These are phyloP conservation scores for Pholiota microspora DNA, from an alignment of 768 basidiomycete species.

Conservation along the genomic window DNA sequence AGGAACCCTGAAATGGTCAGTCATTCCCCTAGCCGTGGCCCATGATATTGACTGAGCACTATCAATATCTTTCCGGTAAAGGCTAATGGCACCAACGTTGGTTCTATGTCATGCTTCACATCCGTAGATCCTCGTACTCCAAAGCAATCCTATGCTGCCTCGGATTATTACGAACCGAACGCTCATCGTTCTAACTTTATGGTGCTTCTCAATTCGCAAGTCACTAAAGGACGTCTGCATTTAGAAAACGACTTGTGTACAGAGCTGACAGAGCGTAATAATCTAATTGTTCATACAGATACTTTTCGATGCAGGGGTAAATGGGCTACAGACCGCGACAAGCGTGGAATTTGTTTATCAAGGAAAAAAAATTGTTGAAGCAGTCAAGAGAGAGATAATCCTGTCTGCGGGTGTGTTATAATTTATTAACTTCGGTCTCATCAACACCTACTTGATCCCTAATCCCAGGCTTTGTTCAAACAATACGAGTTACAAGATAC, in stretches of 20 bases:
- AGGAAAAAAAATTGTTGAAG: neutral
- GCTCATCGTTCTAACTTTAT: conserved; percentile 3
- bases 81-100: conserved; percentile 7
- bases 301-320: neutral
- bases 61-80: no score
- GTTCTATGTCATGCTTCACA: conserved; percentile 6
- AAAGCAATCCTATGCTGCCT: conserved; percentile 2
- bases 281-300: neutral
- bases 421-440: no score
- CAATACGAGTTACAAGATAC: neutral
- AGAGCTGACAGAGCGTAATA: no score
- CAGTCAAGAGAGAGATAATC: conserved; percentile 7
- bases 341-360: neutral
- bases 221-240: conserved; percentile 2
- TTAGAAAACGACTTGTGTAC: no score
- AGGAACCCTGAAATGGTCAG: conserved; percentile 10
- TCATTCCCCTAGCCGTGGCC: neutral
- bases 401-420: conserved; percentile 5
- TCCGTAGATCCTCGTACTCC: conserved; percentile 2
- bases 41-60: no score
- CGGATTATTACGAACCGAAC: conserved; percentile 10
- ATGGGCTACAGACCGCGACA: neutral
- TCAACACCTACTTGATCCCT: neutral
- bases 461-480: no score
- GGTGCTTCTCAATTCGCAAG: neutral